Evolutionary conservation across 164 flowering plant species (phyloP).

Genomic region (Protea cynaroides): DNA sequence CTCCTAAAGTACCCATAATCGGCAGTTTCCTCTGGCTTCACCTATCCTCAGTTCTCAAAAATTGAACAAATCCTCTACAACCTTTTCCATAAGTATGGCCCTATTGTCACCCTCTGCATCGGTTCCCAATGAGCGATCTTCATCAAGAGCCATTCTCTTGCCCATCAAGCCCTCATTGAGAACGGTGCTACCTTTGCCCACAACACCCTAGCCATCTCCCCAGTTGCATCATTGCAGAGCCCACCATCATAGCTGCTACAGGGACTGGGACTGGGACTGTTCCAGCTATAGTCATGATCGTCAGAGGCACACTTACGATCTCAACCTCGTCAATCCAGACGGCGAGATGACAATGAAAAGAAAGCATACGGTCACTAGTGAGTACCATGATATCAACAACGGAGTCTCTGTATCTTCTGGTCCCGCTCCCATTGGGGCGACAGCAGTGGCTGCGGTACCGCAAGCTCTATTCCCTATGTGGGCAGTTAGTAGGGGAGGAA

Average conservation of each 20-base stretch:
- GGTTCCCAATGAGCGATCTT: too few relatives aligned
- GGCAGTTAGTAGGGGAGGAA: constrained; percentile 28
- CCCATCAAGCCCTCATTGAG: too few relatives aligned
- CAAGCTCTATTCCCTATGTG: constrained; percentile 53
- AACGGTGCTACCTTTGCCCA: too few relatives aligned
- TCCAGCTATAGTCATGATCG: constrained; percentile 61
- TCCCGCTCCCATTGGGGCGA: constrained; percentile 25
- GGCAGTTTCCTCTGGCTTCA: too few relatives aligned
- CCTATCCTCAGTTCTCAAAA: too few relatives aligned
- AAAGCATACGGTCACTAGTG: constrained; percentile 36
- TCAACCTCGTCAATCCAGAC: constrained; percentile 28
- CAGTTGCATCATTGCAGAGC: too few relatives aligned
- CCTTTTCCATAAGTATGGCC: too few relatives aligned
- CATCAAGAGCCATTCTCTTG: too few relatives aligned
- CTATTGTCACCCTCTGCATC: too few relatives aligned
- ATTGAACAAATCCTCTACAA: too few relatives aligned
- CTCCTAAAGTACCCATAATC: too few relatives aligned
- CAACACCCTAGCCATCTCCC: too few relatives aligned
- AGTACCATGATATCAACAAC: constrained; percentile 26
- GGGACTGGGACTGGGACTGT: constrained; percentile 84
- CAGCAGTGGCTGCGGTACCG: constrained; percentile 10
- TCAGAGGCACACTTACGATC: constrained; percentile 42
- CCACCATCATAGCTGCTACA: constrained; percentile 74
- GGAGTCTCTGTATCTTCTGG: constrained; percentile 30
- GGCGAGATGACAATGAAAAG: constrained; percentile 27